Base-by-base conservation (phyloP, 177 flowering plant species). In the Vitis hybrid region DNA sequence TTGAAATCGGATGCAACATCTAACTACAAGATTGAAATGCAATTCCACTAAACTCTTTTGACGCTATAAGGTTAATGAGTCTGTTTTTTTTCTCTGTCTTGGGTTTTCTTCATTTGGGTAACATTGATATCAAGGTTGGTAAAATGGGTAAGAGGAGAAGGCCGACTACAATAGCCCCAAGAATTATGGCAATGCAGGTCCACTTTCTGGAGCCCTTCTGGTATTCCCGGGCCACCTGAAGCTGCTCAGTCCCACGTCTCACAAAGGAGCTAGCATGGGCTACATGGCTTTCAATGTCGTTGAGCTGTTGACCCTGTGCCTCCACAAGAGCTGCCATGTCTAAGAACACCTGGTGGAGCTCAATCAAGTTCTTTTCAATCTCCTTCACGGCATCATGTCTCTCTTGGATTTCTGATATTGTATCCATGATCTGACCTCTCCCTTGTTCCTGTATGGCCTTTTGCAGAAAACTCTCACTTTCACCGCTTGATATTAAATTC, bases 391-490 rank as follows among this genome's bases (percentile, higher is more conserved):
- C 82, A 29, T 87, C 88, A 33, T 83, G 90, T 33, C 90, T 52
- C 51, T 87, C 90, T 69, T 87, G 90, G 12, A 87, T 80, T 59
- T 87, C 90, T 1, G 86, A 81, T 15, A 87, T 85, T 13, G 90
- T 81, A 72, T 87, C 90, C 60, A 85, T 13, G 2, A 85, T 84
- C 63, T 82, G 82, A 0, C 90, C 90, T 11, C 87, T 75, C 13
- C 90, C 88, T 50, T 87, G 90, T 15, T 83, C 88, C 69, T 87
- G 87, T 48, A 87, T 83, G 1, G 88, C 90, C 75, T 82, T 87
- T 53, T 85, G 90, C 14, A 87, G 67, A 60, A 87, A 83, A 2
- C 72, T 76, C 61, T 87, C 89, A 58, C 89, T 87, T 62, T 84
- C 86, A 1, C 89, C 89, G 49, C 86, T 87, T 20, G 85, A 74